Percentiles rank a stretch among this genome's conserved stretches.
phyloP scores from a whole-genome alignment of 352 stramenopile genomes.

The Phytophthora hibernalis region DNA sequence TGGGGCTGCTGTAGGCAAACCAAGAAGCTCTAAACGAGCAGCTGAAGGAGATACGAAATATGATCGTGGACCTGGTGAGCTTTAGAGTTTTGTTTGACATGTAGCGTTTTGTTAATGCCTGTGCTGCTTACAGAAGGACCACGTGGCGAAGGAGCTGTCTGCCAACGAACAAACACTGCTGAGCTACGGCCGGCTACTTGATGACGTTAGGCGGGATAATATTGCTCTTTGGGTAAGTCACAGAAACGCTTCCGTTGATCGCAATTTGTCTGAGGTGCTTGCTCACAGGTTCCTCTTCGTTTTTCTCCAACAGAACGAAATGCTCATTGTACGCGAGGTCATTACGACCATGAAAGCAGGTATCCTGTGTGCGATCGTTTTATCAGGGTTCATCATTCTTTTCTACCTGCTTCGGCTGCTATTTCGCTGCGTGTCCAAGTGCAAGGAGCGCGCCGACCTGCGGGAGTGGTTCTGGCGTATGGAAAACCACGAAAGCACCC shows the following conservation, averaged over 20 bases:
- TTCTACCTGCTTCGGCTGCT: slow-evolving; percentile 78
- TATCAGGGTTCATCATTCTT: slow-evolving; percentile 76
- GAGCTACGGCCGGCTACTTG: slow-evolving; percentile 44
- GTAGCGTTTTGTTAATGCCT: not conserved
- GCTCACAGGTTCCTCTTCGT: not conserved
- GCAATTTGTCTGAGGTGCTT: not conserved
- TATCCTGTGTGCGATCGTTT: slow-evolving; percentile 74
- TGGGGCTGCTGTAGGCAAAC: slow-evolving; percentile 37
- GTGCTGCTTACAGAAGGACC: slow-evolving; percentile 41
- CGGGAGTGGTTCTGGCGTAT: slow-evolving; percentile 84
- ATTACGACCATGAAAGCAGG: slow-evolving; percentile 90
- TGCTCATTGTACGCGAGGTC: slow-evolving; percentile 79
- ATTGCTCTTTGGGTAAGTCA: slow-evolving; percentile 54
- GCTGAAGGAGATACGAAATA: slow-evolving; percentile 57
- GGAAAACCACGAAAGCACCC: slow-evolving; percentile 37
- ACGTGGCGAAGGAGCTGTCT: slow-evolving; percentile 42
- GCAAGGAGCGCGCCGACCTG: slow-evolving; percentile 73
- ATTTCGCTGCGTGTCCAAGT: slow-evolving; percentile 73
- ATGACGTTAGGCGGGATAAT: slow-evolving; percentile 57
- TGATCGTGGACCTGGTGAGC: slow-evolving; percentile 59
- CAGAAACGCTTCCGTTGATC: not conserved
- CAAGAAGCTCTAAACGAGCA: slow-evolving; percentile 60
- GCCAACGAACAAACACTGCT: slow-evolving; percentile 41
- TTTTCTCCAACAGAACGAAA: slow-evolving; percentile 60
- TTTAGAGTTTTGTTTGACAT: not conserved